A percentile compares a stretch with the other conserved stretches of the same genome.
Conservation (phyloP, 805 yeast genomes). For the Candida quercuum region DNA sequence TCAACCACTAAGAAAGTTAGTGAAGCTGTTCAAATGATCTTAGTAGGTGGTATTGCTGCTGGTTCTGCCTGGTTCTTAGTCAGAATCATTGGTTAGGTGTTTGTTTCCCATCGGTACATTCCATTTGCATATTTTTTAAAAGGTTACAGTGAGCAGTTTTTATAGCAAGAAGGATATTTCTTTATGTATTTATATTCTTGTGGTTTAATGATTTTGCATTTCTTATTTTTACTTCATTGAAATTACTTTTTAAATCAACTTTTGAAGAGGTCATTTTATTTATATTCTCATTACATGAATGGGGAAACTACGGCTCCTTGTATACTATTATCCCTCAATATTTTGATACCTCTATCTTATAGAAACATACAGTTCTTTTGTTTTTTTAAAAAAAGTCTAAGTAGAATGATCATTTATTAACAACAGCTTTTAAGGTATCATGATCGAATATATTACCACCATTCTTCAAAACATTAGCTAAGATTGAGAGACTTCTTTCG, state of each 20-base stretch:
- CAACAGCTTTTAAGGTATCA: constrained; percentile 18
- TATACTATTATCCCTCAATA: neutral
- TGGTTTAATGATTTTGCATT: too few relatives aligned
- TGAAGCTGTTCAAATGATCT: constrained; percentile 88
- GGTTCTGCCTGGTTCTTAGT: constrained; percentile 96
- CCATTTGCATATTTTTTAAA: too few relatives aligned
- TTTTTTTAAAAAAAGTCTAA: neutral
- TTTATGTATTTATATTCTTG: too few relatives aligned
- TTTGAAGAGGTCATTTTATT: too few relatives aligned
- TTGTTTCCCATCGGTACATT: too few relatives aligned
- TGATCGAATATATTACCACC: constrained; percentile 17
- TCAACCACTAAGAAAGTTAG: constrained; percentile 51
- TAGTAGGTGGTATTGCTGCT: constrained; percentile 97
- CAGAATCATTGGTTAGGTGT: constrained; percentile 56
- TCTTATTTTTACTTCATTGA: too few relatives aligned
- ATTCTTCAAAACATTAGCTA: constrained; percentile 20
- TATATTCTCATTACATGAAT: neutral
- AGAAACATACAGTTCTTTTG: neutral
- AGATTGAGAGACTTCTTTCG: constrained; percentile 40
- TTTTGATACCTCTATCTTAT: too few relatives aligned
- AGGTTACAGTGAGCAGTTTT: too few relatives aligned
- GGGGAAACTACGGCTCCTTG: neutral
- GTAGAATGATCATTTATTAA: constrained; percentile 7
- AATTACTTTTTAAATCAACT: too few relatives aligned
- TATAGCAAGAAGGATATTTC: too few relatives aligned